Evolutionary conservation across 2,329 filamentous ascomycete genomes (phyloP).

Genomic region (Pyrenochaeta sp.): DNA sequence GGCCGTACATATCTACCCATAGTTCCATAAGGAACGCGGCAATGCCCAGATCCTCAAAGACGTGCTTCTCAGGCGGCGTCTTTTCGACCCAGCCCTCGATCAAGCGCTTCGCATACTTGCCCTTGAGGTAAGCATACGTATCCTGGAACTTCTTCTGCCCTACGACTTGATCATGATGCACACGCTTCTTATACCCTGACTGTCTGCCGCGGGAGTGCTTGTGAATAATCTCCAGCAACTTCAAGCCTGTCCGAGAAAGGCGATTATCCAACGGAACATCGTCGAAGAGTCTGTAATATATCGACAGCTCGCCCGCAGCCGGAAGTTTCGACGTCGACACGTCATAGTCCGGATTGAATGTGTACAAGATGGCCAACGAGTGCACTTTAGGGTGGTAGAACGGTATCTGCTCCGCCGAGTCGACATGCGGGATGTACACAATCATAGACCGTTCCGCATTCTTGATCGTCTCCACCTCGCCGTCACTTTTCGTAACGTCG

Average conservation of each 20-base stretch:
- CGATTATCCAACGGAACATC: constrained; percentile 54
- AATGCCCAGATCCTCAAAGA: constrained; percentile 93
- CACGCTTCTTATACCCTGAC: constrained; percentile 77
- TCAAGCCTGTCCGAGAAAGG: constrained; percentile 71
- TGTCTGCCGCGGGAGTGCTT: constrained; percentile 75
- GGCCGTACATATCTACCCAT: constrained; percentile 82
- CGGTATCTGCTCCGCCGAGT: constrained; percentile 69
- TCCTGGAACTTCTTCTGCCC: constrained; percentile 80
- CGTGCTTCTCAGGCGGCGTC: constrained; percentile 88
- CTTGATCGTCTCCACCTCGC: constrained; percentile 36
- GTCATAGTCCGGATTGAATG: constrained; percentile 53
- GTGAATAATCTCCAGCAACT: constrained; percentile 71
- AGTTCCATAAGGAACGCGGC: constrained; percentile 92
- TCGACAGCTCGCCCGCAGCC: constrained; percentile 52
- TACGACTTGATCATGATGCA: constrained; percentile 82
- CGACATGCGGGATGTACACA: constrained; percentile 78
- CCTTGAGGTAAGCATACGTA: constrained; percentile 81
- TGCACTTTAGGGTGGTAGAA: constrained; percentile 87
- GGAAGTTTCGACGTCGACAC: constrained; percentile 27
- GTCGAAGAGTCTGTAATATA: constrained; percentile 61
- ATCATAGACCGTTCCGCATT: constrained; percentile 64
- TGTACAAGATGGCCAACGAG: constrained; percentile 78
- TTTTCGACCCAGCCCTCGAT: constrained; percentile 82
- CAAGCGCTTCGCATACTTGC: constrained; percentile 74
- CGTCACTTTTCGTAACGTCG: constrained; percentile 12